A percentile compares a stretch with the other conserved stretches of the same genome.
Evolutionary conservation across 148 eudicot genomes (phyloP).

Genomic region (Hydrangea macrophylla): DNA sequence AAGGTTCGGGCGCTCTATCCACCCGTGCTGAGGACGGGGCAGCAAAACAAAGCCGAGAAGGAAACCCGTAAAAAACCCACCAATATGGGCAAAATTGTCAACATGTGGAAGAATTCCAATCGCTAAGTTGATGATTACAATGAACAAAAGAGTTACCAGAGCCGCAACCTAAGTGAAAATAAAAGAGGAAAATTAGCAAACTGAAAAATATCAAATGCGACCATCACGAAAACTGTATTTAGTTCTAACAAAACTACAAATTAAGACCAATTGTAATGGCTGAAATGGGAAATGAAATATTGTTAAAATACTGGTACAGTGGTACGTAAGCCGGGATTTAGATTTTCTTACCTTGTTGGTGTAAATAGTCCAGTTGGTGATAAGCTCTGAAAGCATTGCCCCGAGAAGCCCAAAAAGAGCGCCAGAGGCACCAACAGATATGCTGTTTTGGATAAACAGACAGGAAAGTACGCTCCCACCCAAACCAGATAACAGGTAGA

Average conservation of each 20-base stretch:
- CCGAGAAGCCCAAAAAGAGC: constrained; percentile 84
- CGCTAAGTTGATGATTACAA: constrained; percentile 46
- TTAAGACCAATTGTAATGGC: neutral
- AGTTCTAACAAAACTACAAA: too few relatives aligned
- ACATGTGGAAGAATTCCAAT: constrained; percentile 68
- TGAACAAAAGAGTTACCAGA: constrained; percentile 34
- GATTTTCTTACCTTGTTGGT: constrained; percentile 44
- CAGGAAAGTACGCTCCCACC: constrained; percentile 65
- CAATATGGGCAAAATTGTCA: constrained; percentile 59
- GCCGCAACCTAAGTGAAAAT: constrained; percentile 45
- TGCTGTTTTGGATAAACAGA: constrained; percentile 38
- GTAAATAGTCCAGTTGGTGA: constrained; percentile 76
- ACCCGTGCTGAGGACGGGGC: constrained; percentile 60
- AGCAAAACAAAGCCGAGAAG: constrained; percentile 74
- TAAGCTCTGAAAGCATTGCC: constrained; percentile 74
- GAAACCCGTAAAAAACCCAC: constrained; percentile 67
- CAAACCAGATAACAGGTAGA: constrained; percentile 67
- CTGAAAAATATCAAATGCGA: neutral
- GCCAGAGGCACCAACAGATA: constrained; percentile 79
- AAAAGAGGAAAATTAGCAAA: neutral
- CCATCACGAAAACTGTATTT: too few relatives aligned
- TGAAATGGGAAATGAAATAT: neutral
- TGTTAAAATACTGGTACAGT: neutral
- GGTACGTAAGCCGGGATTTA: too few relatives aligned
- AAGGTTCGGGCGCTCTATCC: constrained; percentile 38